A percentile compares a stretch with the other conserved stretches of the same genome.
Conservation (phyloP, 164 flowering plant genomes). For the Malania oleifera region DNA sequence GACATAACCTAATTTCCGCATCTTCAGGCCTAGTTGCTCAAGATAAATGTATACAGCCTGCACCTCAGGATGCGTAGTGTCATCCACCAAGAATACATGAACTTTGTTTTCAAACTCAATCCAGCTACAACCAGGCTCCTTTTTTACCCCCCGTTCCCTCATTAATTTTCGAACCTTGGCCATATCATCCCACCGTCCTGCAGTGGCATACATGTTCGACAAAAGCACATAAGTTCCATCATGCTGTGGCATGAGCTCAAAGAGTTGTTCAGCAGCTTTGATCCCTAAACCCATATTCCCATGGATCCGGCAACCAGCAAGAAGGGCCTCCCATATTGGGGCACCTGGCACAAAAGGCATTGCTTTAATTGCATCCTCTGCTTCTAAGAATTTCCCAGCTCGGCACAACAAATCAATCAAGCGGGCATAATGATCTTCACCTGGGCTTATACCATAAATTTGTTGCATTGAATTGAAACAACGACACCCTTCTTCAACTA, state of each 20-base stretch:
- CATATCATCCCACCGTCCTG: conserved; percentile 54
- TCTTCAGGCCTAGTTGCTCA: conserved; percentile 36
- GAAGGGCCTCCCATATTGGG: conserved; percentile 74
- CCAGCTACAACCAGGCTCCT: conserved; percentile 95
- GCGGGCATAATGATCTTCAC: conserved; percentile 79
- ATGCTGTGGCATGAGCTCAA: conserved; percentile 56
- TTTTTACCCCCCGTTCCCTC: conserved; percentile 78
- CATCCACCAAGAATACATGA: conserved; percentile 74
- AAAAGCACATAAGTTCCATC: conserved; percentile 68
- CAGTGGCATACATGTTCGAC: conserved; percentile 60
- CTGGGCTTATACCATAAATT: conserved; percentile 49
- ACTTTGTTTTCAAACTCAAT: conserved; percentile 65
- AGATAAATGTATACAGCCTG: conserved; percentile 48
- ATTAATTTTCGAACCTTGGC: conserved; percentile 61
- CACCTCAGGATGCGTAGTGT: conserved; percentile 59
- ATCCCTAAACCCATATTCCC: conserved; percentile 63
- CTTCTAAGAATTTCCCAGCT: conserved; percentile 70
- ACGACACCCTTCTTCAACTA: conserved; percentile 54
- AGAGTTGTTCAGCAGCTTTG: conserved; percentile 58
- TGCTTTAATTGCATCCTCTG: conserved; percentile 39
- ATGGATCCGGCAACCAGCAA: conserved; percentile 67
- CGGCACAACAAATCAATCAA: conserved; percentile 70
- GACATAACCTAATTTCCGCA: conserved; percentile 67
- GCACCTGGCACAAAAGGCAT: conserved; percentile 68
- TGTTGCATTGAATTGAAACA: conserved; percentile 54